Conservation (phyloP, 108 stramenopile genomes). For the Schizochytrium sp. region DNA sequence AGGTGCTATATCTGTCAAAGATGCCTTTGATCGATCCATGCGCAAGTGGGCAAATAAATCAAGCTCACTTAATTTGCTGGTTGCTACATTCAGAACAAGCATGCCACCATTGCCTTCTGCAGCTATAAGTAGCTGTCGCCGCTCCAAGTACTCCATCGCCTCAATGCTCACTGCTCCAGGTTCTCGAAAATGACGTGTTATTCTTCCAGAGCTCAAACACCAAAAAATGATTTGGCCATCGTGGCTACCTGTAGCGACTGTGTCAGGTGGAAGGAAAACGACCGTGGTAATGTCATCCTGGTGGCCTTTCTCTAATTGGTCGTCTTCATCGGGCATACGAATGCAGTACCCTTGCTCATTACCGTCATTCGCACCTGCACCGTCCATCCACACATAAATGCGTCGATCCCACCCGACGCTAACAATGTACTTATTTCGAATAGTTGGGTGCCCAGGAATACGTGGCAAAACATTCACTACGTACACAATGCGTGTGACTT, state of each 20-base stretch:
- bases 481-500: conserved; percentile 66
- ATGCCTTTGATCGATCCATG: not conserved
- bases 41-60: not conserved
- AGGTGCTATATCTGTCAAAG: not conserved
- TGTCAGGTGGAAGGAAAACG: conserved; percentile 61
- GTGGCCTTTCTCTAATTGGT: conserved; percentile 57
- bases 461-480: conserved; percentile 43
- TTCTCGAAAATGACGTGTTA: conserved; percentile 25
- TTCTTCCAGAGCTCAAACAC: conserved; percentile 64
- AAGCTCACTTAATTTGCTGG: not conserved
- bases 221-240: conserved; percentile 70
- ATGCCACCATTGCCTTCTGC: conserved; percentile 56
- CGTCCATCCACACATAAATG: conserved; percentile 65
- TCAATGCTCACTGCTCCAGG: not conserved
- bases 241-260: conserved; percentile 68
- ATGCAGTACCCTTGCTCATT: conserved; percentile 58
- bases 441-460: conserved; percentile 62
- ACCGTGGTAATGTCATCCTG: conserved; percentile 67
- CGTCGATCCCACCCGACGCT: conserved; percentile 70
- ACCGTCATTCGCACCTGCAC: conserved; percentile 30
- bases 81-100: not conserved
- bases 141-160: conserved; percentile 53
- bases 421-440: conserved; percentile 68
- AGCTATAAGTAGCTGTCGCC: conserved; percentile 32
- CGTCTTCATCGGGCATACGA: conserved; percentile 4